A percentile compares a stretch with the other conserved stretches of the same genome.
Conservation (phyloP, 768 basidiomycete species). For the Cytidiella melzeri region DNA sequence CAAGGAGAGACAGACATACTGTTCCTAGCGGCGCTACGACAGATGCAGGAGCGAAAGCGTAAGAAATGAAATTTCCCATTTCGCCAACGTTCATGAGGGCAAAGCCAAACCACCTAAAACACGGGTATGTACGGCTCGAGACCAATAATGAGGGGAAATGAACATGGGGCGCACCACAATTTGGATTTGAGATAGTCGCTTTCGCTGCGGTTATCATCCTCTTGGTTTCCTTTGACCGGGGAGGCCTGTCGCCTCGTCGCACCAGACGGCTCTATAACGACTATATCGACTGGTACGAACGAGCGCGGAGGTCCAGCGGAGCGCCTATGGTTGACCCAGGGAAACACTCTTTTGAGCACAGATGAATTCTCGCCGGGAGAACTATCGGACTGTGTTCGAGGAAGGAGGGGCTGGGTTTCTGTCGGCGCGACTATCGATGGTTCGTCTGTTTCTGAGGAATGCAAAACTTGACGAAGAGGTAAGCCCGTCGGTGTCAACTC, state of each 20-base stretch:
- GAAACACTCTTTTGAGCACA: not conserved
- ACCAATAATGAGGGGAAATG: not conserved
- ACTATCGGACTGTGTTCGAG: not conserved
- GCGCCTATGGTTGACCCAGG: not conserved
- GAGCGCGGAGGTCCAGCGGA: not conserved
- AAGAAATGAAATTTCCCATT: constrained; percentile 82
- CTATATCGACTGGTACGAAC: constrained; percentile 12
- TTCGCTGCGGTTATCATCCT: constrained; percentile 32
- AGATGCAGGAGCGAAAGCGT: constrained; percentile 88
- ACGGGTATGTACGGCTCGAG: constrained; percentile 3
- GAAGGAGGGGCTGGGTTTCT: constrained; percentile 8
- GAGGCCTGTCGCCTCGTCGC: constrained; percentile 8
- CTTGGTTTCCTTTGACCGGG: not conserved
- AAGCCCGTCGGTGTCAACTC: not conserved
- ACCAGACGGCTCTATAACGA: not conserved
- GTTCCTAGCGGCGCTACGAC: constrained; percentile 94
- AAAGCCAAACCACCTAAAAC: constrained; percentile 81
- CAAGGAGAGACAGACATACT: constrained; percentile 48
- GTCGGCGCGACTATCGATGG: not conserved
- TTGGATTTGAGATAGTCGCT: constrained; percentile 78
- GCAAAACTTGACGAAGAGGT: not conserved
- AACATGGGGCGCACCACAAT: constrained; percentile 52
- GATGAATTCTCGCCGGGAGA: not conserved
- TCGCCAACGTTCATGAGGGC: constrained; percentile 89
- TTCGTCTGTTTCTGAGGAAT: not conserved